Base-by-base conservation (phyloP, 1,284 basidiomycete species). In the Austroboletus novae-zelandiae region DNA sequence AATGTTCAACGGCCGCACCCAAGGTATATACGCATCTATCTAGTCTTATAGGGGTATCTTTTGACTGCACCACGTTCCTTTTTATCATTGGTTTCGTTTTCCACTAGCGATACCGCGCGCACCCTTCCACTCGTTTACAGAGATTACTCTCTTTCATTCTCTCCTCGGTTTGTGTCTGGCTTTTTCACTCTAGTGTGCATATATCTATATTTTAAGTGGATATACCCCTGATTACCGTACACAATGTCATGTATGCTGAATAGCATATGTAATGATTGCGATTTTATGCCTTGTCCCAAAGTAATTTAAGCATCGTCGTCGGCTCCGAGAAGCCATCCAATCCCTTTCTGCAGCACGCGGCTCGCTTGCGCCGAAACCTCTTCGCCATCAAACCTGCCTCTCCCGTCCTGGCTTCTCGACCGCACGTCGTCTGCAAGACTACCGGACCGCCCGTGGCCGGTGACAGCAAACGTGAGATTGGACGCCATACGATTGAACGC, bases 241-340 rank as follows among this genome's bases (percentile, higher is more conserved):
- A 48, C 47, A 32, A 50, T 14, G 32, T 40, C 46, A 49, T 48
- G 52, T 57, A 52, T 60, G 50, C 50, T 45, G 40, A 45, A 11
- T 30, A 29, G 39, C 45, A 53, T 46, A 52, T 55, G 52, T 59
- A 66, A 61, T 23, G 43, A 40, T 44, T 47, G 50, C 14, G 27
- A 40, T 47, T 39, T 53, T 23, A 50, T 31, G 27, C 40, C 17
- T 30, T 9, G 17, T 17, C 29, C 9, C 18, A 13, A 29, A 23
- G 20, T 23, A 23, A 23, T 23, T 55, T 34, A 65, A 50, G 50
- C 54, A 43, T 74, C 51, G 9, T 81, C 82, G 50, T 92, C 89
- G 17, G 84, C 86, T 32, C 91, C 91, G 56, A 94, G 86, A 29
- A 94, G 73, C 91, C 91, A 94, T 9, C 90, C 90, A 45, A 94